These are phyloP conservation scores for Aureobasidium namibiae DNA, from an alignment of 2,329 filamentous ascomycete species.

Conservation along the genomic window DNA sequence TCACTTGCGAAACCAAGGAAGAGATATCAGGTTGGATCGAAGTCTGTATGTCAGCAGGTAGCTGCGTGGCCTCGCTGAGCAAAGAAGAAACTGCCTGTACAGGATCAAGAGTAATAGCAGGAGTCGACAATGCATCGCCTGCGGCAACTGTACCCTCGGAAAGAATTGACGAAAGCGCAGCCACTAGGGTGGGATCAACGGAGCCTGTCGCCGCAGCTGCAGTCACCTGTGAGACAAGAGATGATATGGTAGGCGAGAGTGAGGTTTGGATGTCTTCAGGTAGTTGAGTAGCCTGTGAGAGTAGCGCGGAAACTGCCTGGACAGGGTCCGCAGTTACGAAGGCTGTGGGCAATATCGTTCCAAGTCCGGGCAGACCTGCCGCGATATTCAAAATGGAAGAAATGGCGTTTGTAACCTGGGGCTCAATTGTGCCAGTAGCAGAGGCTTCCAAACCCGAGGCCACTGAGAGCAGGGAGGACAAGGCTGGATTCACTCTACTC, in stretches of 20 bases:
- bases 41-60: background rate
- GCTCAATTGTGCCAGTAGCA: background rate
- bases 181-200: background rate
- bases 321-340: background rate
- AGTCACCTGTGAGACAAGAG: background rate
- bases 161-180: background rate
- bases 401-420: background rate
- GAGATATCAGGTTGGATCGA: background rate
- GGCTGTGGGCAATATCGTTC: background rate
- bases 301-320: background rate
- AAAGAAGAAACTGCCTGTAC: background rate
- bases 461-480: background rate
- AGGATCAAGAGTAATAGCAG: background rate
- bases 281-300: background rate
- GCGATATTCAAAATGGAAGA: background rate
- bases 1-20: background rate
- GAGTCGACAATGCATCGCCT: background rate
- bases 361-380: background rate
- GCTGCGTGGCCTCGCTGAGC: background rate
- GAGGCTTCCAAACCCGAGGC: background rate
- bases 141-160: background rate
- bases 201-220: background rate
- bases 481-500: background rate
- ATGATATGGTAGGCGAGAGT: background rate
- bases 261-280: background rate